Conservation (phyloP, 768 basidiomycete species). For the Trametopsis cervina region DNA sequence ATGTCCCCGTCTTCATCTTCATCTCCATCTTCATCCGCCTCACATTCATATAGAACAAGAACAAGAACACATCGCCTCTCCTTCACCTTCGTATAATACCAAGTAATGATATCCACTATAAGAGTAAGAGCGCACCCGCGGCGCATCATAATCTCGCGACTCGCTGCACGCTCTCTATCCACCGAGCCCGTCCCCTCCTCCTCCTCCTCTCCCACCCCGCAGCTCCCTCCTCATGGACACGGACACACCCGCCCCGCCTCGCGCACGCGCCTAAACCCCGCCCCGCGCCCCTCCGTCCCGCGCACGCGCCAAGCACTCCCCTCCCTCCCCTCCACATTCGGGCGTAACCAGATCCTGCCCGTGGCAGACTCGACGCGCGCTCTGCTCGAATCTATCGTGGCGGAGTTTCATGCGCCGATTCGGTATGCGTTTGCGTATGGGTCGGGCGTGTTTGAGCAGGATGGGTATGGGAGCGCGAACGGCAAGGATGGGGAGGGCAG, state of each 20-base stretch:
- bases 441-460: constrained; percentile 91
- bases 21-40: too few species aligned
- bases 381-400: constrained; percentile 73
- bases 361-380: constrained; percentile 77
- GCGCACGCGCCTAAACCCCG: constrained; percentile 34
- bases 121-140: constrained; percentile 4
- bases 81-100: too few species aligned
- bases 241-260: constrained; percentile 25
- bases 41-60: too few species aligned
- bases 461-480: constrained; percentile 49
- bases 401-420: constrained; percentile 81
- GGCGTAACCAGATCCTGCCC: constrained; percentile 73
- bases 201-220: constrained; percentile 21
- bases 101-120: too few species aligned
- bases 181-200: constrained; percentile 21
- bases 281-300: constrained; percentile 30
- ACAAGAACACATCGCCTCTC: too few species aligned
- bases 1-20: too few species aligned
- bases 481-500: constrained; percentile 24
- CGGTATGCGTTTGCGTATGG: constrained; percentile 98
- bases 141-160: constrained; percentile 11
- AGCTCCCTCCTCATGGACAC: constrained; percentile 25
- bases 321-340: constrained; percentile 63
- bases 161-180: constrained; percentile 20
- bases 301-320: constrained; percentile 33